Conservation (phyloP, 495 filamentous ascomycete species). For the Talaromyces ruber region DNA sequence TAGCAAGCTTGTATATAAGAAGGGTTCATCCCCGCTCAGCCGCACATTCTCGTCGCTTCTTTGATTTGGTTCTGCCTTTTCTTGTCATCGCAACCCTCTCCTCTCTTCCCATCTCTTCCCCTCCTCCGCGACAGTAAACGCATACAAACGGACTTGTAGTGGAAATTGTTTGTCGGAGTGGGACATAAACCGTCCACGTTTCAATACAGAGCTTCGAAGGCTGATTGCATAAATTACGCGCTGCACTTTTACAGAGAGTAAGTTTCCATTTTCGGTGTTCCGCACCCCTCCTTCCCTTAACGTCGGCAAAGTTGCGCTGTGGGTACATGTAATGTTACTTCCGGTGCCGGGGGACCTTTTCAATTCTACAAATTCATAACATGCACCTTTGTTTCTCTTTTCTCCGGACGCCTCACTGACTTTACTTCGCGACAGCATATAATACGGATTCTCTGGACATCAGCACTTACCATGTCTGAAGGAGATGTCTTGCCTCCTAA, state of each 20-base stretch:
- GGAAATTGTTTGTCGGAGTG: background rate
- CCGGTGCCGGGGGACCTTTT: background rate
- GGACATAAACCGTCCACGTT: background rate
- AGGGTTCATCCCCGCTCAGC: background rate
- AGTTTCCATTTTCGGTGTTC: background rate
- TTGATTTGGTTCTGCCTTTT: background rate
- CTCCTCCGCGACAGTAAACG: background rate
- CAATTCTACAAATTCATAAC: background rate
- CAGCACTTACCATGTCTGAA: constrained; percentile 52
- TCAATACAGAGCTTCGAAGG: background rate
- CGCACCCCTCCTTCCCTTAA: background rate
- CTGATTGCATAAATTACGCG: background rate
- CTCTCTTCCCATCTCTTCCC: constrained; percentile 6
- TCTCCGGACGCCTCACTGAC: background rate
- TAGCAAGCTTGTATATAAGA: background rate
- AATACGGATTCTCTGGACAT: background rate
- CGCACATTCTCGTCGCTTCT: background rate
- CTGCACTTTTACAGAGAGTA: background rate
- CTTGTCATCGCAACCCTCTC: background rate
- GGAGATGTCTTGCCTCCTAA: constrained; percentile 43
- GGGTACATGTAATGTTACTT: constrained; percentile 1
- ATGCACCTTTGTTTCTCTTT: background rate
- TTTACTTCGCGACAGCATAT: background rate
- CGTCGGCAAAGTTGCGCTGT: background rate
- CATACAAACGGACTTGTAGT: background rate